Base-by-base conservation (phyloP, 164 flowering plant genomes). In the Piper betle region DNA sequence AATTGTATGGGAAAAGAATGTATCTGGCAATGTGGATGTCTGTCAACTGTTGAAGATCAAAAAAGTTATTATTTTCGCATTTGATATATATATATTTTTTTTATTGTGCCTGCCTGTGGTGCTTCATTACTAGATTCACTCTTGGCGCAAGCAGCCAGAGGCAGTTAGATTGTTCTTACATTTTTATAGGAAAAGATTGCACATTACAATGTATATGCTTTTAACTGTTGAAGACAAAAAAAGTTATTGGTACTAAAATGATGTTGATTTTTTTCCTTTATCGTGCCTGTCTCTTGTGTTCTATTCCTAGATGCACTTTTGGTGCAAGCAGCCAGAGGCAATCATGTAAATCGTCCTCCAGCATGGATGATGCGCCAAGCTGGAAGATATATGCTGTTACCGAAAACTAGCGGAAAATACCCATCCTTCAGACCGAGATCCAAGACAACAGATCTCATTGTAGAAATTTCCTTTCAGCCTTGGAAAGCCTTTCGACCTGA, bases 291-390 rank as follows among this genome's bases (percentile, higher is more conserved):
- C 5, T 25, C 25, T 25, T 53, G 33, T 1, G 58, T 57, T 58
- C 18, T n/a, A 10, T 13, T 50, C 74, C 43, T 74, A 88, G 97
- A 88, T 65, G 96, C 97, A 52, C 82, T 91, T 37, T 74, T 93
- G 80, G 92, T 93, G 33, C 82, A 80, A 75, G 98, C 96, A 79
- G 98, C 98, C 38, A 85, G 81, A 81, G 96, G 98, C 52, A 81
- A 87, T 2, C 73, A 74, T 20, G 87, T 93, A 8, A 80, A 69
- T 65, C 82, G 97, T 25, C 90, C 97, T 65, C 98, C 98, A 55
- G 98, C 98, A 69, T 93, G 98, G 98, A 93, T 93, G 97, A 93
- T 93, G 97, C 91, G 98, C 52, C 98, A 93, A 69, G 97, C 96
- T 52, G 98, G 98, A 84, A 87, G 98, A 84, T 93, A 89, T 72